A percentile compares a stretch with the other conserved stretches of the same genome.
phyloP scores from a whole-genome alignment of 1,139 yeast species.

The Zygosaccharomyces sapae region DNA sequence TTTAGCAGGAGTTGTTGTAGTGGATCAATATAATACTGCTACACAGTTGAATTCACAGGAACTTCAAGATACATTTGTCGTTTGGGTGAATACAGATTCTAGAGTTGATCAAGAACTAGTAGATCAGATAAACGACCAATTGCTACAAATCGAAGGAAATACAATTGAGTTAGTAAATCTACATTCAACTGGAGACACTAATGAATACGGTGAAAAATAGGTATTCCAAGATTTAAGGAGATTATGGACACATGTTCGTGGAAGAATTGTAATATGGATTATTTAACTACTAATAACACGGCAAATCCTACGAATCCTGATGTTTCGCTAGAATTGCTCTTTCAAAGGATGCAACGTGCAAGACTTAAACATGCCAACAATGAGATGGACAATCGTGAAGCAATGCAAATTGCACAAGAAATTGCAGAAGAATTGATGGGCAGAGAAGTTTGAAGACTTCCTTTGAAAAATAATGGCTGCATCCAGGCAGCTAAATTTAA shows the following conservation, averaged over 20 bases:
- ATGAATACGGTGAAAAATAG: slow-evolving; percentile 31
- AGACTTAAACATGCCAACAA: slow-evolving; percentile 19
- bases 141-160: slow-evolving; percentile 1
- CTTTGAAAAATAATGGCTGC: too few relatives aligned
- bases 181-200: slow-evolving; percentile 11
- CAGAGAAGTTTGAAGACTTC: slow-evolving; percentile 5
- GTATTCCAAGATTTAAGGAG: slow-evolving; percentile 28
- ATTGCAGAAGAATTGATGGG: slow-evolving; percentile 31
- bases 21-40: slow-evolving; percentile 10
- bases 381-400: slow-evolving; percentile 15
- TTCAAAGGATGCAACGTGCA: slow-evolving; percentile 23
- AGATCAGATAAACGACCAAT: slow-evolving; percentile 19
- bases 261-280: slow-evolving; percentile 14
- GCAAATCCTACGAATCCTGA: slow-evolving; percentile 5
- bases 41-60: not conserved
- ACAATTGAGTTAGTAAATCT: slow-evolving; percentile 24
- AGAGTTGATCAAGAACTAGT: slow-evolving; percentile 10
- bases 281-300: too few relatives aligned
- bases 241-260: slow-evolving; percentile 34
- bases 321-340: slow-evolving; percentile 13
- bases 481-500: slow-evolving; percentile 2
- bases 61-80: slow-evolving; percentile 11
- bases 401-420: slow-evolving; percentile 24
- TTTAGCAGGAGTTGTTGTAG: slow-evolving; percentile 31
- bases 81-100: slow-evolving; percentile 13